Conservation (phyloP, 2,329 filamentous ascomycete species). For the Chaetomiaceae sp. region DNA sequence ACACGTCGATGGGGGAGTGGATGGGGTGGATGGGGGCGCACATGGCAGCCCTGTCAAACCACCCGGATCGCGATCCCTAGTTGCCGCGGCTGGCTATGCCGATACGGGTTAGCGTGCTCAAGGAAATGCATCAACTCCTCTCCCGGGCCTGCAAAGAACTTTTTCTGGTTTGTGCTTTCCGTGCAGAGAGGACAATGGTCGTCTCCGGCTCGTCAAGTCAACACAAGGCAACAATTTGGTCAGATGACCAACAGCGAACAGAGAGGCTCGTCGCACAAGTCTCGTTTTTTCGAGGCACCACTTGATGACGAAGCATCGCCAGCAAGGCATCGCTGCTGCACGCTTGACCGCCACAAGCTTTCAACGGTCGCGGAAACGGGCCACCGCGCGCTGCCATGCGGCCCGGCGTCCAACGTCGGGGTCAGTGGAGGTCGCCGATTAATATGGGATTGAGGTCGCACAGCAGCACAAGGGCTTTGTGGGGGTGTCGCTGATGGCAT, state of each 20-base stretch:
- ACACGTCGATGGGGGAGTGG: constrained; percentile 5
- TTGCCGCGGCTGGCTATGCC: no score
- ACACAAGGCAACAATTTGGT: not conserved
- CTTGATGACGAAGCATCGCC: no score
- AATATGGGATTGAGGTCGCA: constrained; percentile 12
- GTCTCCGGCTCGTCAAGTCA: not conserved
- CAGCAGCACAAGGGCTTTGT: no score
- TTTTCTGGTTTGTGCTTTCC: constrained; percentile 3
- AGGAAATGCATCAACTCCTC: no score
- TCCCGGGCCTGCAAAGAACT: constrained; percentile 15
- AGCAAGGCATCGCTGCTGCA: no score
- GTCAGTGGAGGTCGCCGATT: constrained; percentile 17
- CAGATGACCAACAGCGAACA: not conserved
- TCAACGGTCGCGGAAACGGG: constrained; percentile 1
- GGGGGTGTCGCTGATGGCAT: not conserved
- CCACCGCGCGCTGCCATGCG: not conserved
- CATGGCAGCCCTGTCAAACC: constrained; percentile 17
- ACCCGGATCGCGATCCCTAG: constrained; percentile 4
- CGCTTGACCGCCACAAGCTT: not conserved
- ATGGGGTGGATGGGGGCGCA: not conserved
- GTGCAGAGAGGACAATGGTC: no score
- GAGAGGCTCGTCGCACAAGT: no score
- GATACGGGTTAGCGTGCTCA: no score
- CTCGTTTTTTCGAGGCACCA: not conserved
- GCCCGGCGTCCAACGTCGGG: constrained; percentile 14